Conservation (phyloP, 129 eudicot species). For the Helichrysum umbraculigerum region DNA sequence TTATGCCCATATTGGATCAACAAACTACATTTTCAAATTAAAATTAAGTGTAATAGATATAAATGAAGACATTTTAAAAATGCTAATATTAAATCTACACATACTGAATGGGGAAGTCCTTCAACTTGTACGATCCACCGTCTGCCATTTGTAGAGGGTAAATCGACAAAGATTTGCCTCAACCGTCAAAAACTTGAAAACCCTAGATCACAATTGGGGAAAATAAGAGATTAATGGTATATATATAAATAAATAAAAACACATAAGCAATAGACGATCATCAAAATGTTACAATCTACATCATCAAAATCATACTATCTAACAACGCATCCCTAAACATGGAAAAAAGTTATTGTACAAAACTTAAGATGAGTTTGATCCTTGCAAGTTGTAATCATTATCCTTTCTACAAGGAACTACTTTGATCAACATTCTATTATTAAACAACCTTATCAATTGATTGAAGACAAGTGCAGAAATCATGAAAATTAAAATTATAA, state of each 20-base stretch:
- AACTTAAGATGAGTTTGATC: background rate
- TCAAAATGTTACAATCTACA: conserved; percentile 10
- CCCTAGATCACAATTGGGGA: conserved; percentile 20
- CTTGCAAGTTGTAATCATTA: background rate
- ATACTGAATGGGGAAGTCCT: conserved; percentile 1
- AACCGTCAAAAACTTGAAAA: conserved; percentile 14
- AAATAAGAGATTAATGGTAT: conserved; percentile 10
- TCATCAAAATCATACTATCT: background rate
- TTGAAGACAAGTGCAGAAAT: conserved; percentile 9
- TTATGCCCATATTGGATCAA: background rate
- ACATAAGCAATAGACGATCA: conserved; percentile 15
- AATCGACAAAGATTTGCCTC: conserved; percentile 4
- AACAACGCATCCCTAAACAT: background rate
- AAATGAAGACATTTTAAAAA: too few species aligned
- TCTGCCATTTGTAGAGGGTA: background rate
- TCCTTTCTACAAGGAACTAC: background rate
- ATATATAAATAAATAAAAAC: background rate
- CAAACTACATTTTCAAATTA: too few species aligned
- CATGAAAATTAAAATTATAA: conserved; percentile 17
- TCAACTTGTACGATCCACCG: background rate
- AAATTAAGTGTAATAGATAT: too few species aligned
- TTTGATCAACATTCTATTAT: conserved; percentile 2
- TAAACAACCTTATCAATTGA: conserved; percentile 24
- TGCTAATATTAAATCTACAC: too few species aligned
- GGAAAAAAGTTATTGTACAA: conserved; percentile 11